These are phyloP conservation scores for Piper longum DNA, from an alignment of 164 flowering plant species.

Conservation along the genomic window DNA sequence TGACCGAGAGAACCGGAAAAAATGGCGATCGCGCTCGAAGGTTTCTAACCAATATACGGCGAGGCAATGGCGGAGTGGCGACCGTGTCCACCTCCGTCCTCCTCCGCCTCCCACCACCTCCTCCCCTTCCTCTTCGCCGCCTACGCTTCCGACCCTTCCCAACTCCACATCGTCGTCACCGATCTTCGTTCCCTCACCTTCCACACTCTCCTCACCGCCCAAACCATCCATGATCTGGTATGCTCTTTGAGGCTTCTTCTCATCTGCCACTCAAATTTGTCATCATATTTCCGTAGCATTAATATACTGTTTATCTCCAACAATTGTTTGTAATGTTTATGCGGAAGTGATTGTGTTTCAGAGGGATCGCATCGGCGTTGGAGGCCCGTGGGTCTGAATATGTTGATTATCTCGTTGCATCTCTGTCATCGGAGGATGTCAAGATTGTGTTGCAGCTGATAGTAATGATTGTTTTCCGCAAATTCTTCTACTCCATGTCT, in stretches of 20 bases:
- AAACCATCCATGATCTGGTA: slow-evolving; percentile 66
- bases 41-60: slow-evolving; percentile 47
- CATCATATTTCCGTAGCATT: not conserved
- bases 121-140: slow-evolving; percentile 35
- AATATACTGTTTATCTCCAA: not conserved
- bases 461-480: slow-evolving; percentile 15
- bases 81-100: not conserved
- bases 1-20: not conserved
- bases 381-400: slow-evolving; percentile 80
- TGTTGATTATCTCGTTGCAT: slow-evolving; percentile 48
- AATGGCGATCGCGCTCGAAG: slow-evolving; percentile 28
- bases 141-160: slow-evolving; percentile 22
- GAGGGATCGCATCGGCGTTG: slow-evolving; percentile 65
- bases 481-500: no score
- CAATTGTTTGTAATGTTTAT: not conserved
- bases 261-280: not conserved
- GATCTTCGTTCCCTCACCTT: slow-evolving; percentile 51
- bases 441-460: slow-evolving; percentile 48
- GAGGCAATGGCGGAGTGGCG: slow-evolving; percentile 38
- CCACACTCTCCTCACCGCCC: slow-evolving; percentile 34
- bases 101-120: slow-evolving; percentile 3
- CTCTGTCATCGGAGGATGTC: slow-evolving; percentile 50
- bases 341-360: slow-evolving; percentile 9
- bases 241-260: not conserved
- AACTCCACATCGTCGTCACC: slow-evolving; percentile 35